These are phyloP conservation scores for Pseudognaphalium luteoalbum DNA, from an alignment of 129 eudicot genomes.

Conservation along the genomic window DNA sequence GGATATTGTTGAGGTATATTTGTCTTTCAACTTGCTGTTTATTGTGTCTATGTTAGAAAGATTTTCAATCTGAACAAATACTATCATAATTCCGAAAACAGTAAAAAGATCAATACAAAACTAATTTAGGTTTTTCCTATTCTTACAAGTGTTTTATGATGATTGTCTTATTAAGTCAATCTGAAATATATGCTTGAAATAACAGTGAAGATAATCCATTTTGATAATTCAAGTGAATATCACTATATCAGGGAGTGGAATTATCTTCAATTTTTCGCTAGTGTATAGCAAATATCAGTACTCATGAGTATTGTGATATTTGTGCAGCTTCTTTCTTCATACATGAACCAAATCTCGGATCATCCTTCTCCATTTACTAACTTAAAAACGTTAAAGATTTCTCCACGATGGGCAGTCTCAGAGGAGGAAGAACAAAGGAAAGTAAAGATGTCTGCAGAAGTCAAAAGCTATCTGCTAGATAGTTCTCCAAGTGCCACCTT, in stretches of 20 bases:
- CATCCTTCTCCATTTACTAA: conserved; percentile 16
- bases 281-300: neutral
- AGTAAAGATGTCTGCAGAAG: neutral
- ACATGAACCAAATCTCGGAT: neutral
- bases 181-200: too few species aligned
- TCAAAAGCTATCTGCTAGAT: conserved; percentile 15
- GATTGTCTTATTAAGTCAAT: too few species aligned
- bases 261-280: too few species aligned
- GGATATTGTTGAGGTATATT: conserved; percentile 14
- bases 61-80: neutral
- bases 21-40: neutral
- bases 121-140: too few species aligned
- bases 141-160: too few species aligned
- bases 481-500: conserved; percentile 15
- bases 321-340: conserved; percentile 7
- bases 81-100: too few species aligned
- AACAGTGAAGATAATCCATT: too few species aligned
- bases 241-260: neutral
- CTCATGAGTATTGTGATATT: too few species aligned
- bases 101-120: too few species aligned
- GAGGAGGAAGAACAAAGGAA: neutral
- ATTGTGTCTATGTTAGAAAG: neutral
- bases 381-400: conserved; percentile 18
- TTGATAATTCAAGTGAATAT: too few species aligned
- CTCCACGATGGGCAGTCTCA: neutral